Evolutionary conservation across 306 rosid genomes (phyloP), one percentile per base, ranked within the genome.

Genomic region (Prunus armeniaca): DNA sequence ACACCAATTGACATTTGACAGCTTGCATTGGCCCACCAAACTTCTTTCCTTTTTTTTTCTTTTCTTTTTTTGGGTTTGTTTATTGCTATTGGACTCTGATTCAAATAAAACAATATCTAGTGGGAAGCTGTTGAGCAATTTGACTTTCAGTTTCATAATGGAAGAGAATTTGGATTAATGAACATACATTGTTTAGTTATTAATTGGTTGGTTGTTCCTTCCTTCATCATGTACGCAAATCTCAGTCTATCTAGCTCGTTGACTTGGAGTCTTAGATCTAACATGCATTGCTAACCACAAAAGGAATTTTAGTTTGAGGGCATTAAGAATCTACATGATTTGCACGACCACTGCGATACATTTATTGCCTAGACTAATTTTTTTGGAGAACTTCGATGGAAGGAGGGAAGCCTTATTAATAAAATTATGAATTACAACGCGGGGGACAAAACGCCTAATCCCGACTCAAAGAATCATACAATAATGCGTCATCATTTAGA

Each of bases 51-150:
- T 5, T 32, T 32, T 28, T 28, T 20, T n/a, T 0, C 43, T 12
- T 10, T 4, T 24, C 0, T 38, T 6, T 10, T 1, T 62, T 1
- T 43, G 5, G 22, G 14, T 2, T 19, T 6, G 18, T 18, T 32
- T 68, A 32, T 49, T 74, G 38, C 7, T 38, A 27, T 11, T 20
- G 41, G 41, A 47, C 50, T 65, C 73, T 38, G 34, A 2, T 10
- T 22, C 65, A 43, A 38, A 66, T 24, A 71, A 74, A 69, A 69
- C 71, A 74, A 74, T 57, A 70, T 70, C 60, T 1, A 70, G 76
- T 70, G 78, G 80, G 79, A 46, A 54, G 67, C 78, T 65, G 25
- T 49, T 14, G 13, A 41, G 60, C 61, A 46, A 45, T 73, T 84
- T 84, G 83, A 81, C 81, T 74, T 71, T 52, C 38, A 20, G 50